phyloP scores from a whole-genome alignment of 164 flowering plant species.

The Vitis rupestris region DNA sequence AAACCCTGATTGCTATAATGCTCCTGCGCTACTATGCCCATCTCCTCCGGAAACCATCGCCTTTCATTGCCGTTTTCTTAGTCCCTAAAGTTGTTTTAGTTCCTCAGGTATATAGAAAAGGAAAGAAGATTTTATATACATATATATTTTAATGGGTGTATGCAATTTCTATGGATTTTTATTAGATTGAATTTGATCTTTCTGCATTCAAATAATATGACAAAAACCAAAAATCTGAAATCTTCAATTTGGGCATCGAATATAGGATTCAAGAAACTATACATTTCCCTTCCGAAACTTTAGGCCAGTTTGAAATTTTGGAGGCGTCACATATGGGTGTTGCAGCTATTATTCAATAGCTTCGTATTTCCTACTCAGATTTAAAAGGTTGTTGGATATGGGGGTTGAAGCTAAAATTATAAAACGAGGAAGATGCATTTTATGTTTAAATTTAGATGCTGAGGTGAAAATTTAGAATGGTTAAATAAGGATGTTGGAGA shows the following conservation, averaged over 20 bases:
- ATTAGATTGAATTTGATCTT: not conserved
- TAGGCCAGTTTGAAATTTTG: not conserved
- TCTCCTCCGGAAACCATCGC: constrained; percentile 63
- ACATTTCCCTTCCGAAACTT: no score
- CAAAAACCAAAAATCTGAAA: not conserved
- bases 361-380: no score
- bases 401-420: not conserved
- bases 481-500: not conserved
- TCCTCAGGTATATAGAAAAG: constrained; percentile 35
- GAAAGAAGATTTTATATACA: not conserved
- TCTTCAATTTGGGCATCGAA: not conserved
- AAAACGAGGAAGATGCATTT: not conserved
- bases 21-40: constrained; percentile 67
- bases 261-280: no score
- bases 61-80: constrained; percentile 54
- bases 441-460: not conserved
- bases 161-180: not conserved
- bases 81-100: constrained; percentile 83
- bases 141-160: no score
- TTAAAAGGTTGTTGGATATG: not conserved
- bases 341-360: not conserved
- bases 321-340: not conserved
- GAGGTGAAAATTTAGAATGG: not conserved
- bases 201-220: not conserved
- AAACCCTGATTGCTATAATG: constrained; percentile 89